Base-by-base conservation (phyloP, 768 basidiomycete species). In the Trametes gibbosa region DNA sequence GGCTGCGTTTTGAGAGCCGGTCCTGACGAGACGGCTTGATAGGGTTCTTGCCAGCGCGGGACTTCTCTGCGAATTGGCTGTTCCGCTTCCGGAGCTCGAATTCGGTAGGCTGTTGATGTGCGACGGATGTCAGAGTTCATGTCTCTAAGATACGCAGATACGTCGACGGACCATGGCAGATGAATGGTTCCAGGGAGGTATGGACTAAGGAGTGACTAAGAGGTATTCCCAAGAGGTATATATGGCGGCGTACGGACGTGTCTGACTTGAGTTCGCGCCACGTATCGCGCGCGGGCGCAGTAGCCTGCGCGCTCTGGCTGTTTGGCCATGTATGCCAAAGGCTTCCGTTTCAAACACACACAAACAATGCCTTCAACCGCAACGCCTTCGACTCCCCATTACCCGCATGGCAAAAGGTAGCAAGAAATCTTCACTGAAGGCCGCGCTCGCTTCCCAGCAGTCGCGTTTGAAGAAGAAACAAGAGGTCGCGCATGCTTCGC, bases 31-130 rank as follows among this genome's bases (percentile, higher is more conserved):
- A 91, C 13, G 79, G 78, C 63, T 88, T 86, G 59, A 82, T 80
- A 1, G 88, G 83, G 47, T 89, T 89, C 79, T 90, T 92, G 66
- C 91, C 91, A 37, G 81, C 73, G 63, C 82, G 84, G 62, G 83
- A 86, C 61, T 85, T 84, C 59, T 79, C 83, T 40, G 86, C 88
- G 74, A 94, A 94, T 74, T 91, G 87, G 57, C 80, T 81, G 72
- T 92, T 94, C 72, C 84, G 83, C 68, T 85, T 83, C 65, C 89
- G 86, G 74, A 92, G 80, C 68, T 92, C 90, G 70, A 89, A 91
- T 77, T 89, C 83, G 54, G 87, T 90, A 53, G 90, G 89, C 89
- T 91, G 66, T 47, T 37, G 41, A n/a, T n/a, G 13, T 37, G 39
- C 21, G 23, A 10, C 47, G 42, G 49, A 42, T 41, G 39, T 54